Base-by-base conservation (phyloP, 805 yeast genomes). In the Jamesozyma piceae region DNA sequence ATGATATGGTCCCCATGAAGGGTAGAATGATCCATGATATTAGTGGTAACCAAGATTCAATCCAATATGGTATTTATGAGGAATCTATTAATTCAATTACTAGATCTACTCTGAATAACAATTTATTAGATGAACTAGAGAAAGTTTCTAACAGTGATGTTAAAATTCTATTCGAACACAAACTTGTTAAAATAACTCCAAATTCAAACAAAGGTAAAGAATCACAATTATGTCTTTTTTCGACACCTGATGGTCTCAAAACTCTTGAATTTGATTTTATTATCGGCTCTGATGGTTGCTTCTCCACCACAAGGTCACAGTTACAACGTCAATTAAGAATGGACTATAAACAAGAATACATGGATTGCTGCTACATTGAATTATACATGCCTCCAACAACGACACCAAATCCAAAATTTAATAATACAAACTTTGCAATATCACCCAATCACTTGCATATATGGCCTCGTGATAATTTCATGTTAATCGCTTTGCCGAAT, bases 401-500 rank as follows among this genome's bases (percentile, higher is more conserved):
- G 2, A 53, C 55, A 3, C 62, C 49, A 31, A 44, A 49, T 22
- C 53, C 52, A 4, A 51, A 51, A 3, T 54, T 48, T 19, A 48
- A 46, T 19, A 55, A 51, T n/a, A 54, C 66, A 19, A 11, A 20
- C 4, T 83, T 78, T 53, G 64, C 67, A 15, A 66, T 83, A 19
- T 76, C 78, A 49, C 80, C 88, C 6, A 78, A 85, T 62, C 87
- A 85, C 58, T 69, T 89, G 40, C 97, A 89, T 55, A 85, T 89
- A 37, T 89, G 97, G 97, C 97, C 97, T 3, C 69, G 96, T 37
- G 75, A 79, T 45, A 71, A 83, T 42, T 85, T 69, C 58, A 89
- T 89, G 97, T 71, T 89, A 51, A 89, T 89, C 54, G 95, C 95
- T 0, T 69, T 89, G 45, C 84, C 97, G 9, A 89, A 89, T 51